Percentiles rank a stretch among this genome's conserved stretches.
Evolutionary conservation across 1,139 yeast genomes (phyloP).

Genomic region (Candida gigantensis): DNA sequence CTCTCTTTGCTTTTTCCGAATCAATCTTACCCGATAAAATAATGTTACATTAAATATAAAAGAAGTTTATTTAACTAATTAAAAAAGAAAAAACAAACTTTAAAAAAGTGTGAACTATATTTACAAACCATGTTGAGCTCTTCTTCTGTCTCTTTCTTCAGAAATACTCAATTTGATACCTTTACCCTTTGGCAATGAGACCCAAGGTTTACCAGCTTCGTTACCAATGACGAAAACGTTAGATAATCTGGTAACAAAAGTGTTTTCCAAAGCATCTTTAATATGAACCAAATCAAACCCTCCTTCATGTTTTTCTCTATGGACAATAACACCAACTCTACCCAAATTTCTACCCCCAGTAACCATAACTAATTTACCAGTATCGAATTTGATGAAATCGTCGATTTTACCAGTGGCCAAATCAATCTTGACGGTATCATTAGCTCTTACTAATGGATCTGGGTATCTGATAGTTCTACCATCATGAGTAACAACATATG

Average conservation of each 20-base stretch:
- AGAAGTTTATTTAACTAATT: background rate
- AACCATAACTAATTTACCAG: constrained; percentile 95
- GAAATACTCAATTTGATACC: constrained; percentile 97
- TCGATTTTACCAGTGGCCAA: constrained; percentile 93
- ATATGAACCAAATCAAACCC: constrained; percentile 99
- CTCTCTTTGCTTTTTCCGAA: no score
- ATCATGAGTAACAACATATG: constrained; percentile 98
- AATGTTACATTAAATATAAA: background rate
- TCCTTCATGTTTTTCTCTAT: constrained; percentile 99
- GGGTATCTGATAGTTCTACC: constrained; percentile 99
- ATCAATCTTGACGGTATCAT: constrained; percentile 97
- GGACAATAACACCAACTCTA: constrained; percentile 96
- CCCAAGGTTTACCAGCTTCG: constrained; percentile 95
- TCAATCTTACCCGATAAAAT: no score
- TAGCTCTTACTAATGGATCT: constrained; percentile 93
- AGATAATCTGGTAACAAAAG: constrained; percentile 95
- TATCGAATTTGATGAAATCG: constrained; percentile 90
- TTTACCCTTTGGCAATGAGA: constrained; percentile 99
- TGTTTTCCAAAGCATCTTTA: constrained; percentile 96
- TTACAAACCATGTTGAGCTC: constrained; percentile 62
- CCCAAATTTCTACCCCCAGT: constrained; percentile 99
- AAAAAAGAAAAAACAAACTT: no score
- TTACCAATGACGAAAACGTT: constrained; percentile 95
- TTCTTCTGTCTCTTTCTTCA: constrained; percentile 99
- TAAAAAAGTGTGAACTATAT: background rate